Evolutionary conservation across 352 stramenopile genomes (phyloP).

Genomic region (Pythium vanterpoolii): DNA sequence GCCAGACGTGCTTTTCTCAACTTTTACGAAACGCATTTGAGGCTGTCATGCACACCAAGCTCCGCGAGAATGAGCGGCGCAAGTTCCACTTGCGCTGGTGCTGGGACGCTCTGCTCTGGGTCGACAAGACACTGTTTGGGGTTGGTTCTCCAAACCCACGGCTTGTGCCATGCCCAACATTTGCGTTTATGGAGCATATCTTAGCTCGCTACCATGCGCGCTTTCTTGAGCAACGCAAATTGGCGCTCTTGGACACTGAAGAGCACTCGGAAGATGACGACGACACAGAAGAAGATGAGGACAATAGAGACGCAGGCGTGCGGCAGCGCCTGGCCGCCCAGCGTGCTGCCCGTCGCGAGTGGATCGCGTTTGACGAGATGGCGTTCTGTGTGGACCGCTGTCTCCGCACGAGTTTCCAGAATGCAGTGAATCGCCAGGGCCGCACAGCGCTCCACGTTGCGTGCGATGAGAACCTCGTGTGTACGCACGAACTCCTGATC

Average conservation of each 20-base stretch:
- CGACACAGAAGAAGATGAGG: constrained; percentile 20
- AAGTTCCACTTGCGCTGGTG: constrained; percentile 66
- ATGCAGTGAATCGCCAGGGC: constrained; percentile 60
- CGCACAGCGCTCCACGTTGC: constrained; percentile 64
- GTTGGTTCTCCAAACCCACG: constrained; percentile 17
- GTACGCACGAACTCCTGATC: constrained; percentile 69
- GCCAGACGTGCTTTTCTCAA: constrained; percentile 29
- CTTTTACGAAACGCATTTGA: constrained; percentile 42
- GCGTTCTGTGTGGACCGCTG: constrained; percentile 62
- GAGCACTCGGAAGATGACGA: constrained; percentile 31
- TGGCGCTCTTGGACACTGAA: constrained; percentile 9
- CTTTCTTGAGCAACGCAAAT: constrained; percentile 23
- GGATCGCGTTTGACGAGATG: constrained; percentile 44
- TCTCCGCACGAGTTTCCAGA: constrained; percentile 60
- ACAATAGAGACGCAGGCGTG: constrained; percentile 31
- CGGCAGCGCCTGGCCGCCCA: constrained; percentile 15
- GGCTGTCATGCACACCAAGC: constrained; percentile 48
- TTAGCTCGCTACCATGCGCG: constrained; percentile 34
- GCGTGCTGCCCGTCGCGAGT: constrained; percentile 27
- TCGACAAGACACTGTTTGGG: constrained; percentile 38
- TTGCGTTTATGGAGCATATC: constrained; percentile 38
- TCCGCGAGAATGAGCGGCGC: constrained; percentile 59
- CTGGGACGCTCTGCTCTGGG: constrained; percentile 45
- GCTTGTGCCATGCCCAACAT: constrained; percentile 4
- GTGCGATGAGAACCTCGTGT: constrained; percentile 81